phyloP scores from a whole-genome alignment of 805 yeast species.

The Suhomyces tanzawaensis region DNA sequence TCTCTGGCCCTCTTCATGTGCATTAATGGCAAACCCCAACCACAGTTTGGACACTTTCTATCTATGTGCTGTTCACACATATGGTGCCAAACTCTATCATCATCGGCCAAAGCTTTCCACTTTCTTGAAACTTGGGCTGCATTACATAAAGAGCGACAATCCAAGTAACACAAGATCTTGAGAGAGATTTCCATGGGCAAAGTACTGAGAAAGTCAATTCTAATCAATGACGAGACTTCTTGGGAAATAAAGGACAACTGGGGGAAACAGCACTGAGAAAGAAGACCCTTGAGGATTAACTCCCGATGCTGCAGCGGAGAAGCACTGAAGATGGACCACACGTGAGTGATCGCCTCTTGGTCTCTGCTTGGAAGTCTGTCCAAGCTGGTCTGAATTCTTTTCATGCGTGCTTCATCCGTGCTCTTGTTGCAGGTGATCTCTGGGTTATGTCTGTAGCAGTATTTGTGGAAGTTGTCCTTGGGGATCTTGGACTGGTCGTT shows the following conservation, averaged over 20 bases:
- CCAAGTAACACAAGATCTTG: conserved; percentile 83
- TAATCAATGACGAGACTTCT: conserved; percentile 73
- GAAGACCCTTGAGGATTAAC: conserved; percentile 75
- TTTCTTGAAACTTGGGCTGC: conserved; percentile 89
- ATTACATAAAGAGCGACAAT: conserved; percentile 87
- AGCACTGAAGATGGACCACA: conserved; percentile 80
- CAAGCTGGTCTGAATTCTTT: conserved; percentile 55
- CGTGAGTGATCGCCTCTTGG: conserved; percentile 73
- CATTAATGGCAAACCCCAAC: conserved; percentile 96
- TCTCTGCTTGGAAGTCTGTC: conserved; percentile 66
- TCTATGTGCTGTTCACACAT: conserved; percentile 99
- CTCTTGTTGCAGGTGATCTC: conserved; percentile 70
- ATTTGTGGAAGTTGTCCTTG: conserved; percentile 57
- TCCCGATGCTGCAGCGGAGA: conserved; percentile 69
- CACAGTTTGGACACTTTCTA: conserved; percentile 95
- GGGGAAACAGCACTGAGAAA: conserved; percentile 92
- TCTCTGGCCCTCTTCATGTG: conserved; percentile 78
- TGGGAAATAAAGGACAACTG: conserved; percentile 83
- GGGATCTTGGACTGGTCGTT: conserved; percentile 43
- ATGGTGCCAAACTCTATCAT: conserved; percentile 96
- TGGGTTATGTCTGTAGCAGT: conserved; percentile 93
- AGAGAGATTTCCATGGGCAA: conserved; percentile 84
- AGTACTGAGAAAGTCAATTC: conserved; percentile 83
- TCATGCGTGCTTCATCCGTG: conserved; percentile 63
- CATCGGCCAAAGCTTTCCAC: conserved; percentile 92